Evolutionary conservation across 176 grass and related monocot genomes (phyloP).

Genomic region (Triticum timopheevii): DNA sequence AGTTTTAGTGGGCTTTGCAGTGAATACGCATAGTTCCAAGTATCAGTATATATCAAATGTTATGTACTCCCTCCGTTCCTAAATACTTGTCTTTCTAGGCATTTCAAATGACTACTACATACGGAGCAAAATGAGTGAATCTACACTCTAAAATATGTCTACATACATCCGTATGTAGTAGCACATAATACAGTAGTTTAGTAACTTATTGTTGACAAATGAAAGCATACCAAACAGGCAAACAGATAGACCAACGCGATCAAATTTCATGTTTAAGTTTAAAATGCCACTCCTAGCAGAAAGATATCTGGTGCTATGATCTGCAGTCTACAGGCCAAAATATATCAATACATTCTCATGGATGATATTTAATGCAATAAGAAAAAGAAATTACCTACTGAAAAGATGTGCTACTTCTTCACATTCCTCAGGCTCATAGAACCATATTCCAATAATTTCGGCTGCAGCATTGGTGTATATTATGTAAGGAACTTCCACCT

Average conservation of each 20-base stretch:
- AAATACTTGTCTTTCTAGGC: no score
- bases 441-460: conserved; percentile 66
- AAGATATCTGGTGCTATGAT: conserved; percentile 5
- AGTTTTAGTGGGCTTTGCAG: not conserved
- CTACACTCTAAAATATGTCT: no score
- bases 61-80: not conserved
- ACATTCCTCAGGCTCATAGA: conserved; percentile 62
- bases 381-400: conserved; percentile 36
- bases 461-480: conserved; percentile 51
- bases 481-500: conserved; percentile 49
- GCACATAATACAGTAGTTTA: not conserved
- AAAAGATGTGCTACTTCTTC: conserved; percentile 56
- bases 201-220: not conserved
- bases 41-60: not conserved
- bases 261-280: not conserved
- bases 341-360: not conserved
- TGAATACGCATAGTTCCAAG: not conserved
- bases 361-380: not conserved
- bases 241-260: not conserved
- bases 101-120: no score
- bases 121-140: no score
- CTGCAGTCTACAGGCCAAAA: not conserved
- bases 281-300: not conserved
- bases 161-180: no score
- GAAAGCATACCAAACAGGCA: not conserved